Evolutionary conservation across 2,329 filamentous ascomycete species (phyloP).

Genomic region (Sporothrix sp.): DNA sequence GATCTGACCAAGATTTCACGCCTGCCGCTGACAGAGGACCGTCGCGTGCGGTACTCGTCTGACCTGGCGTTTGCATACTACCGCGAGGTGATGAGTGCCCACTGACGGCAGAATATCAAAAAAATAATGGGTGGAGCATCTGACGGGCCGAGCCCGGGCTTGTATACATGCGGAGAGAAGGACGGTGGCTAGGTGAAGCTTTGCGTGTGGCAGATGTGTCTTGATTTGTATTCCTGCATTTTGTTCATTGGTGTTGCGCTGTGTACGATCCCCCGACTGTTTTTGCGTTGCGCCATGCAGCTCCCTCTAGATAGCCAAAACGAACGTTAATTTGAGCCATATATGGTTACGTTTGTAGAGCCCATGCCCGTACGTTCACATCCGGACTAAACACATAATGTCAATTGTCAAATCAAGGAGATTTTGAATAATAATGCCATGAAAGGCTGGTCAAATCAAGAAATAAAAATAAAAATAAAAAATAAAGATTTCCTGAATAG

Average conservation of each 20-base stretch:
- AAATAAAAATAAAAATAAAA: too few relatives aligned
- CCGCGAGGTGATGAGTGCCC: constrained; percentile 47
- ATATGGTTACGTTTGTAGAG: too few relatives aligned
- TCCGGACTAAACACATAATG: too few relatives aligned
- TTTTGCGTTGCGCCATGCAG: neutral
- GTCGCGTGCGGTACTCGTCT: constrained; percentile 58
- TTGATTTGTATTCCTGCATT: constrained; percentile 1
- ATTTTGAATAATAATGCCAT: too few relatives aligned
- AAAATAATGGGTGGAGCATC: neutral
- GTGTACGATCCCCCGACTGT: constrained; percentile 1
- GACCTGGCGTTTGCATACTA: constrained; percentile 63
- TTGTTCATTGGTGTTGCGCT: neutral
- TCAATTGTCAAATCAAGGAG: too few relatives aligned
- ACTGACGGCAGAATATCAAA: neutral
- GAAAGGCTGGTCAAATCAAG: too few relatives aligned
- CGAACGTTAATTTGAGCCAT: too few relatives aligned
- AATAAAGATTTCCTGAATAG: neutral
- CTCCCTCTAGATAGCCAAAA: too few relatives aligned
- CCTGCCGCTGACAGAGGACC: constrained; percentile 62
- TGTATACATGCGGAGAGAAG: neutral
- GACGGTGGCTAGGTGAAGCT: neutral
- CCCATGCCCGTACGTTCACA: too few relatives aligned
- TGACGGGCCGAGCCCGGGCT: neutral
- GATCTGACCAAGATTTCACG: constrained; percentile 42
- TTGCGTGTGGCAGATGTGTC: neutral